Evolutionary conservation across 192 early-diverging fungal genomes (phyloP), one percentile per base, ranked within the genome.

Genomic region (Chytriomyces sp.): DNA sequence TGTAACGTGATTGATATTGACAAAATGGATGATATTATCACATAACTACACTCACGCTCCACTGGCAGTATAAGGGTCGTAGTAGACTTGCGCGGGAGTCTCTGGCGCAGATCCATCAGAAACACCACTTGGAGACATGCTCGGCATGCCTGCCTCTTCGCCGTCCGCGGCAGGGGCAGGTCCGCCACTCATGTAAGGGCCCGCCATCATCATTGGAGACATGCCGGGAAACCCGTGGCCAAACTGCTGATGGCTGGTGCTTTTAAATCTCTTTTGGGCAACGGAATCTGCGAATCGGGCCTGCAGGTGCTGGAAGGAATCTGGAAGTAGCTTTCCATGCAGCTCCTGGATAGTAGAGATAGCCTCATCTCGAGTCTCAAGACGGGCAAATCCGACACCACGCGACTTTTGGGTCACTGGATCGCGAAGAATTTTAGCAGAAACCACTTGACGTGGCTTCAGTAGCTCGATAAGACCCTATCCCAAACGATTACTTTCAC

Each of bases 361-460:
- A 10, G 92, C 92, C 0, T 89, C 81, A 19, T 89, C 84, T 32
- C 91, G 90, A 63, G 90, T 91, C 34, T 81, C 77, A 85, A 94
- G 88, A 72, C 87, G 82, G 8, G 84, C 91, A 80, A 94, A 94
- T 3, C 93, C 93, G 8, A 93, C 92, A 37, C 93, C 91, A 36
- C 90, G 84, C 72, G 86, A 89, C 39, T 82, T 75, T 0, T 86
- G 86, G 2, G 85, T 89, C 49, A 75, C 75, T 32, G 84, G 72
- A 72, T 93, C 91, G 25, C 88, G 81, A 3, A 94, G 81, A 64
- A 94, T 93, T 32, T 89, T 81, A 14, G 87, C 87, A 5, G 92
- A 93, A 1, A 92, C 75, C 25, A 93, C 90, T 0, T 74, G 56
- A 61, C 82, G 81, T 14, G 91, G 90, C 7, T 78, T 74, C 37